Percentiles rank a stretch among this genome's conserved stretches.
These are phyloP conservation scores for Tolypocladium album DNA, from an alignment of 2,329 filamentous ascomycete genomes.

Conservation along the genomic window DNA sequence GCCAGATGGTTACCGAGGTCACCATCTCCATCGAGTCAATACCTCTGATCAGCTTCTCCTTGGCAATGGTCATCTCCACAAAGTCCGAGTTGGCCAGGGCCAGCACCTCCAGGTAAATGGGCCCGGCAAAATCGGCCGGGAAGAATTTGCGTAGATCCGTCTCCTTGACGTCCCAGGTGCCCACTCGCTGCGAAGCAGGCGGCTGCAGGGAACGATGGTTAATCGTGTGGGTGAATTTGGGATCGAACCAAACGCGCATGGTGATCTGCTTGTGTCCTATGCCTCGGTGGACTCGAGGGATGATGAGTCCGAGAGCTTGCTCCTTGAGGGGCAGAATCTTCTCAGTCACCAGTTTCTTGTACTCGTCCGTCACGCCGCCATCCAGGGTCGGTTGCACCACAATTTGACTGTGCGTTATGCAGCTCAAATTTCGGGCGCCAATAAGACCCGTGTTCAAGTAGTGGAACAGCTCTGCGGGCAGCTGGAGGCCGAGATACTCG, in stretches of 20 bases:
- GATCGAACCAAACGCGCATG: constrained; percentile 77
- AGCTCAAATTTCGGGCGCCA: constrained; percentile 67
- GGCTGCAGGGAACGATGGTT: constrained; percentile 43
- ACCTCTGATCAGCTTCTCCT: constrained; percentile 47
- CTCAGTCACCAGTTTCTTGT: constrained; percentile 65
- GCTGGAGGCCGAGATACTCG: constrained; percentile 78
- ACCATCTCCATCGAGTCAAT: constrained; percentile 57
- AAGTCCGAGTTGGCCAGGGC: constrained; percentile 62
- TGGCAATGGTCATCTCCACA: constrained; percentile 54
- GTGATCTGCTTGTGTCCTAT: constrained; percentile 71
- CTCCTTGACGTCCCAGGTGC: constrained; percentile 65
- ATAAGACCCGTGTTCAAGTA: constrained; percentile 81
- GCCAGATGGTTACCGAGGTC: constrained; percentile 66
- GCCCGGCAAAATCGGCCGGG: constrained; percentile 27
- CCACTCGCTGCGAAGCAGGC: constrained; percentile 34
- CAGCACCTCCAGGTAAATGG: constrained; percentile 48
- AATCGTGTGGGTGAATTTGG: constrained; percentile 55
- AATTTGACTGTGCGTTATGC: constrained; percentile 71
- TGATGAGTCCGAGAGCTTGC: constrained; percentile 66
- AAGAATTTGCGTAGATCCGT: constrained; percentile 38
- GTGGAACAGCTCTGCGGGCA: constrained; percentile 83
- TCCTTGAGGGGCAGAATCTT: constrained; percentile 67
- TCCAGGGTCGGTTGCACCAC: constrained; percentile 77
- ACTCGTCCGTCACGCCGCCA: constrained; percentile 68
- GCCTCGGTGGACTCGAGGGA: constrained; percentile 70